Conservation (phyloP, 2,329 filamentous ascomycete genomes). For the Aspergillus sp. region DNA sequence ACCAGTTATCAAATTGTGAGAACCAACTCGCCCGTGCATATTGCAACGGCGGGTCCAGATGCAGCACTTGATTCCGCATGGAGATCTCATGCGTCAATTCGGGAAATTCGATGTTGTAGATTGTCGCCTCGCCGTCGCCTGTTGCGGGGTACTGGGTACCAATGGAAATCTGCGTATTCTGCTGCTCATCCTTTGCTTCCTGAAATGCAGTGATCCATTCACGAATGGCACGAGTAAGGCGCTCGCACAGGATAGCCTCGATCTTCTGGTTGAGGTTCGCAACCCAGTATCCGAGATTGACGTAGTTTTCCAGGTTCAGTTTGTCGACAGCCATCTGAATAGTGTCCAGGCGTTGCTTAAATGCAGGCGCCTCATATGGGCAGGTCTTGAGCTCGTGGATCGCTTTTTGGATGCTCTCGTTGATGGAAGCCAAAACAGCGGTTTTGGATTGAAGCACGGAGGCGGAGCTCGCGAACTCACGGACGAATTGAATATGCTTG, state of each 20-base stretch:
- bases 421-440: slow-evolving; percentile 66
- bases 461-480: slow-evolving; percentile 82
- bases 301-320: slow-evolving; percentile 90
- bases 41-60: slow-evolving; percentile 87
- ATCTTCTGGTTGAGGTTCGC: slow-evolving; percentile 78
- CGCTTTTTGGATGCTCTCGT: slow-evolving; percentile 74
- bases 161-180: slow-evolving; percentile 15
- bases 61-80: slow-evolving; percentile 97
- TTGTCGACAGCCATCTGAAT: slow-evolving; percentile 94
- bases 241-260: slow-evolving; percentile 69
- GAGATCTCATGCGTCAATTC: slow-evolving; percentile 79
- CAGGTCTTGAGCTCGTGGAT: slow-evolving; percentile 78
- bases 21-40: slow-evolving; percentile 92
- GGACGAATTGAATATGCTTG: slow-evolving; percentile 93
- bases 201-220: slow-evolving; percentile 85
- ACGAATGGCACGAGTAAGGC: slow-evolving; percentile 75
- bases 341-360: slow-evolving; percentile 71
- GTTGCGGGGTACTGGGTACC: slow-evolving; percentile 14
- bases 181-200: slow-evolving; percentile 38
- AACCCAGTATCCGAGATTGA: slow-evolving; percentile 89
- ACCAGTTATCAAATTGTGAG: slow-evolving; percentile 84
- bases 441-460: slow-evolving; percentile 86
- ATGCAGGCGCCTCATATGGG: slow-evolving; percentile 70
- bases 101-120: slow-evolving; percentile 37
- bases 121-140: slow-evolving; percentile 23